Evolutionary conservation across 441 rosid species (phyloP).

Genomic region (Arabidopsis lyrata): DNA sequence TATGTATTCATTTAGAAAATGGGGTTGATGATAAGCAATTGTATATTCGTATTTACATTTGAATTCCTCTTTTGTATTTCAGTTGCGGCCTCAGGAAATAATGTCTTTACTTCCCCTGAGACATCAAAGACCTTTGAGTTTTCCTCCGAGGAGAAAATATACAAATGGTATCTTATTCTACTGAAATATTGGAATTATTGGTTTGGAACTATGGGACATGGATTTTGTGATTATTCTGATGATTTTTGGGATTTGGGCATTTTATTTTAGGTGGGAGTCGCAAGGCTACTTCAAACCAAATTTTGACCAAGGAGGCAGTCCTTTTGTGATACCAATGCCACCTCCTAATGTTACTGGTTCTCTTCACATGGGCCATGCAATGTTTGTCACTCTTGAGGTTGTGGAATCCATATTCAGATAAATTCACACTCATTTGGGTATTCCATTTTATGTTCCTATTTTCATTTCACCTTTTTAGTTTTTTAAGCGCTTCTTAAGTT

Average conservation of each 20-base stretch:
- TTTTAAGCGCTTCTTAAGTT: constrained; percentile 13
- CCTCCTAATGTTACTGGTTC: constrained; percentile 99
- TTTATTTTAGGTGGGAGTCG: constrained; percentile 86
- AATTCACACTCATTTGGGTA: constrained; percentile 42
- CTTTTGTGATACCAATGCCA: constrained; percentile 96
- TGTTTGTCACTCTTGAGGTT: constrained; percentile 99
- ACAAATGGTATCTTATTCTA: constrained; percentile 64
- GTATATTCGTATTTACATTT: not conserved
- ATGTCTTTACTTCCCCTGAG: constrained; percentile 78
- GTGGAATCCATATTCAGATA: constrained; percentile 46
- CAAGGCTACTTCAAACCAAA: constrained; percentile 92
- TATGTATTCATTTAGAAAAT: not conserved
- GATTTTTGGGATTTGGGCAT: not conserved
- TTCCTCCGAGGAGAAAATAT: constrained; percentile 87
- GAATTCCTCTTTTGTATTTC: constrained; percentile 40
- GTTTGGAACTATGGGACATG: not conserved
- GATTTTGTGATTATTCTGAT: constrained; percentile 1
- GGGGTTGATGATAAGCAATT: constrained; percentile 1
- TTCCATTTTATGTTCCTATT: constrained; percentile 30
- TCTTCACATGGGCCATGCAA: constrained; percentile 98
- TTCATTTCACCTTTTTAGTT: constrained; percentile 28
- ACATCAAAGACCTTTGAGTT: constrained; percentile 85
- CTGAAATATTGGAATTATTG: constrained; percentile 3
- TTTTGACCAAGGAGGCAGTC: constrained; percentile 69
- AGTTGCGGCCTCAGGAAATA: constrained; percentile 67